Percentiles rank a stretch among this genome's conserved stretches.
These are phyloP conservation scores for Puccinia coronata DNA, from an alignment of 1,284 basidiomycete genomes.

Conservation along the genomic window DNA sequence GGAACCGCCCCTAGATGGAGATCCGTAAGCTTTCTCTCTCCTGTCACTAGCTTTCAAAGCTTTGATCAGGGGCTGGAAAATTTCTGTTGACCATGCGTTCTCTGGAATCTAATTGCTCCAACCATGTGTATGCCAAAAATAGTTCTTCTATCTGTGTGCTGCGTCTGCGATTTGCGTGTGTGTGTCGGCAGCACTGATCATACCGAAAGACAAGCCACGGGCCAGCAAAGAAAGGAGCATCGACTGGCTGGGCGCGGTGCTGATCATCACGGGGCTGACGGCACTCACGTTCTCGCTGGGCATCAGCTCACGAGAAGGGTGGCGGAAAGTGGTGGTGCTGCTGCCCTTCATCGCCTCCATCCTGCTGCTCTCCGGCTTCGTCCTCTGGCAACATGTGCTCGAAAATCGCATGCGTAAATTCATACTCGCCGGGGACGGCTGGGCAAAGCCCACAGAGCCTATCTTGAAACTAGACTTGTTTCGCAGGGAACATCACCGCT, in stretches of 20 bases:
- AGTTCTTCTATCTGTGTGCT: constrained; percentile 44
- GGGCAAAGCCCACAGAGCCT: constrained; percentile 4
- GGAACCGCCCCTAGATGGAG: constrained; percentile 24
- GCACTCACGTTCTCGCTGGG: constrained; percentile 9
- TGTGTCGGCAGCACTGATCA: neutral
- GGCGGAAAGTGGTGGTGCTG: constrained; percentile 9
- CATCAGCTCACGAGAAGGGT: constrained; percentile 25
- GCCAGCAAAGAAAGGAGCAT: neutral
- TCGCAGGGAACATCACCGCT: constrained; percentile 20
- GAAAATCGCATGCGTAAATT: neutral
- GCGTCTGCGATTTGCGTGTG: neutral
- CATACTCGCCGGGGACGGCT: neutral
- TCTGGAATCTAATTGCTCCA: neutral
- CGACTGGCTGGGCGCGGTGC: constrained; percentile 29
- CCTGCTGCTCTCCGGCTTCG: constrained; percentile 16
- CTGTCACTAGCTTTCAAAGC: neutral
- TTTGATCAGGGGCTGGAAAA: no score
- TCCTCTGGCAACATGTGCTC: constrained; percentile 31
- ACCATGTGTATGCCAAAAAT: no score
- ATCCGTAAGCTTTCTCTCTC: constrained; percentile 19
- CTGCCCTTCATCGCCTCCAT: constrained; percentile 8
- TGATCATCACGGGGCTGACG: constrained; percentile 25
- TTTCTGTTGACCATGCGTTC: neutral
- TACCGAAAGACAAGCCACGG: constrained; percentile 8
- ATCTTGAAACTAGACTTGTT: constrained; percentile 40